Percentiles rank a stretch among this genome's conserved stretches.
These are phyloP conservation scores for Trichosporon sp. DNA, from an alignment of 1,284 basidiomycete species.

Conservation along the genomic window DNA sequence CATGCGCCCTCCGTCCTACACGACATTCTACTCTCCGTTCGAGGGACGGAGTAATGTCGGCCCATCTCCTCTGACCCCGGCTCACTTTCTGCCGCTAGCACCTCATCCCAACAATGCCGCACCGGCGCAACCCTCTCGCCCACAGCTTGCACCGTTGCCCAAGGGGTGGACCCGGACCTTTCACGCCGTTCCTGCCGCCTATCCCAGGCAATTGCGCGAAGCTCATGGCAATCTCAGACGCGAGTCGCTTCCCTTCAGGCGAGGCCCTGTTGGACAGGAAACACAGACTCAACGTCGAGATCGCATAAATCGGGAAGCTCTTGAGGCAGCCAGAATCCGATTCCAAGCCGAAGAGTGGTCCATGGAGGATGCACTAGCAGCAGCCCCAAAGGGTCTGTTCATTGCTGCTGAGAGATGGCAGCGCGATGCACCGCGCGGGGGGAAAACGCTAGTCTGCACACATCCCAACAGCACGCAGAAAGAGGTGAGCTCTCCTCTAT, in stretches of 20 bases:
- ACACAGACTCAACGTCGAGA: constrained; percentile 31
- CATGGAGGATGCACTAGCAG: constrained; percentile 5
- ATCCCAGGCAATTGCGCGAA: constrained; percentile 51
- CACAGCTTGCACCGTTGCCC: constrained; percentile 29
- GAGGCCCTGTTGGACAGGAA: constrained; percentile 7
- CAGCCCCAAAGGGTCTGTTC: constrained; percentile 6
- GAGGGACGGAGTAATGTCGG: neutral
- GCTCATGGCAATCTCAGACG: neutral
- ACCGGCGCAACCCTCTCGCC: constrained; percentile 7
- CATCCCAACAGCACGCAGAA: constrained; percentile 17
- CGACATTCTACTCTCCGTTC: neutral
- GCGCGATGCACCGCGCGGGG: constrained; percentile 4
- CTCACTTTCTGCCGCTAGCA: neutral
- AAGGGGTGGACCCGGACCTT: constrained; percentile 53
- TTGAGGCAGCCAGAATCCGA: constrained; percentile 3
- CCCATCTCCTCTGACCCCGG: neutral
- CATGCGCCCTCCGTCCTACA: neutral
- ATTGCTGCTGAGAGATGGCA: constrained; percentile 18
- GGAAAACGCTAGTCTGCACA: constrained; percentile 11
- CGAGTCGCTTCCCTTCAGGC: neutral
- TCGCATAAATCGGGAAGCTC: constrained; percentile 23
- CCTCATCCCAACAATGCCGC: constrained; percentile 4
- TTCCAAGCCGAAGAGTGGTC: constrained; percentile 13
- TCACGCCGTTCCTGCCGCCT: constrained; percentile 65
- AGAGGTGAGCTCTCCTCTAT: constrained; percentile 21